Evolutionary conservation across 228 moss, liverwort and hornwort genomes (phyloP).

Genomic region (Sphagnum magellanicum): DNA sequence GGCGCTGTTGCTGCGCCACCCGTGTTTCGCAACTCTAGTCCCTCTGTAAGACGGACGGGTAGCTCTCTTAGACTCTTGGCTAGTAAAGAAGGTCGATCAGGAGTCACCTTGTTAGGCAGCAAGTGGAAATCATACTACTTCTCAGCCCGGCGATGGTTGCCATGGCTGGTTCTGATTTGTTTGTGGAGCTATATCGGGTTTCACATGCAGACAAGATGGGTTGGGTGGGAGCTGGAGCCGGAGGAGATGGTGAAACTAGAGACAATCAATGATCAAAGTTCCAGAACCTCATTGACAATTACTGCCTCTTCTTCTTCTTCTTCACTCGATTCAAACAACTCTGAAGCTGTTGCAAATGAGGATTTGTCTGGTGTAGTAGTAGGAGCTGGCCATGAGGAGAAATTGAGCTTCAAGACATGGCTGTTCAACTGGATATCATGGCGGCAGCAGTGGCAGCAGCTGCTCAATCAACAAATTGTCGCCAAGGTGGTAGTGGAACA

Average conservation of each 20-base stretch:
- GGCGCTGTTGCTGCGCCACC: no score
- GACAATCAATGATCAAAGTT: background rate
- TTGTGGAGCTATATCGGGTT: conserved; percentile 44
- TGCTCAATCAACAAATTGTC: background rate
- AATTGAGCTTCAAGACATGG: background rate
- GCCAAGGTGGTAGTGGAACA: background rate
- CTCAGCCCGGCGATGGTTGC: conserved; percentile 20
- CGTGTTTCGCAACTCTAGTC: conserved; percentile 6
- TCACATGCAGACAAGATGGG: conserved; percentile 42
- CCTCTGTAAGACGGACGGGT: conserved; percentile 1
- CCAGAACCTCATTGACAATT: background rate
- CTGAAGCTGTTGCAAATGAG: conserved; percentile 1
- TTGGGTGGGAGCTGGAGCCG: conserved; percentile 7
- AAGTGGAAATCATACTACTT: conserved; percentile 7
- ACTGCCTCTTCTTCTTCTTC: background rate
- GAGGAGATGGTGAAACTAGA: background rate
- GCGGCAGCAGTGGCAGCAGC: background rate
- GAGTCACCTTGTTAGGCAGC: conserved; percentile 1
- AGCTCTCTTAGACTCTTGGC: conserved; percentile 1
- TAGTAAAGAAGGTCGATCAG: conserved; percentile 16
- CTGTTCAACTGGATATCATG: conserved; percentile 4
- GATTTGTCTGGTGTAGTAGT: background rate
- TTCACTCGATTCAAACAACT: conserved; percentile 5
- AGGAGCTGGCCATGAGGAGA: background rate
- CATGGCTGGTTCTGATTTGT: conserved; percentile 42